phyloP scores from a whole-genome alignment of 495 filamentous ascomycete genomes.

The Neurospora sublineolata region DNA sequence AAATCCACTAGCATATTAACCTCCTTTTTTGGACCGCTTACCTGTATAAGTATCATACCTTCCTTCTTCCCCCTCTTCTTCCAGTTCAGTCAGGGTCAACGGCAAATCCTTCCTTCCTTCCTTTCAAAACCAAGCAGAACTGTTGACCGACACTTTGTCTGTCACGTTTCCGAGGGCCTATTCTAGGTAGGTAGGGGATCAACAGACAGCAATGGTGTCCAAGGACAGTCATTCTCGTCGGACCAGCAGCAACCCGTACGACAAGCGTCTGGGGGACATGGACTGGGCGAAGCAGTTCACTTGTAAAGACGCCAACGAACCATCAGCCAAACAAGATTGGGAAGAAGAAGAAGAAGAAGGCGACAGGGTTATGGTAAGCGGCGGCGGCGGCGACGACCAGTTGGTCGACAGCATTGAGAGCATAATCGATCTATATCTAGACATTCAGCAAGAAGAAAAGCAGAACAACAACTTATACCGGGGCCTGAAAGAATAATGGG shows the following conservation, averaged over 20 bases:
- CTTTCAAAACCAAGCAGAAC: too few species aligned
- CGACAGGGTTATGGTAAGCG: too few species aligned
- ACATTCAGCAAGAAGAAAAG: not conserved
- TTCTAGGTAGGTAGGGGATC: not conserved
- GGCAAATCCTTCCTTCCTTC: not conserved
- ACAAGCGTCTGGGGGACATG: not conserved
- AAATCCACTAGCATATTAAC: not conserved
- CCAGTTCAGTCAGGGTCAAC: too few species aligned
- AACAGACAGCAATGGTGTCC: not conserved
- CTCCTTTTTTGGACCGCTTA: not conserved
- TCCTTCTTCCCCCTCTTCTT: not conserved
- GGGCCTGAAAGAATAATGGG: not conserved
- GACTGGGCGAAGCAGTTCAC: not conserved
- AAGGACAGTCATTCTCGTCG: fast-evolving
- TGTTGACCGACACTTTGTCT: too few species aligned
- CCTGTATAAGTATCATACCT: not conserved
- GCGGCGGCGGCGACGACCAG: not conserved
- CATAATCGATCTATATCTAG: not conserved
- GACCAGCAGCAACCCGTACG: not conserved
- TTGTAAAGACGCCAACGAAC: not conserved
- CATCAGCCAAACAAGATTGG: not conserved
- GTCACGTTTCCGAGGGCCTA: too few species aligned
- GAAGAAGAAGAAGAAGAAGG: too few species aligned
- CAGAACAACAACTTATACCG: not conserved
- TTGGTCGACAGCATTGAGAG: not conserved